phyloP scores from a whole-genome alignment of 352 stramenopile species.

The Phytophthora pseudosyringae region DNA sequence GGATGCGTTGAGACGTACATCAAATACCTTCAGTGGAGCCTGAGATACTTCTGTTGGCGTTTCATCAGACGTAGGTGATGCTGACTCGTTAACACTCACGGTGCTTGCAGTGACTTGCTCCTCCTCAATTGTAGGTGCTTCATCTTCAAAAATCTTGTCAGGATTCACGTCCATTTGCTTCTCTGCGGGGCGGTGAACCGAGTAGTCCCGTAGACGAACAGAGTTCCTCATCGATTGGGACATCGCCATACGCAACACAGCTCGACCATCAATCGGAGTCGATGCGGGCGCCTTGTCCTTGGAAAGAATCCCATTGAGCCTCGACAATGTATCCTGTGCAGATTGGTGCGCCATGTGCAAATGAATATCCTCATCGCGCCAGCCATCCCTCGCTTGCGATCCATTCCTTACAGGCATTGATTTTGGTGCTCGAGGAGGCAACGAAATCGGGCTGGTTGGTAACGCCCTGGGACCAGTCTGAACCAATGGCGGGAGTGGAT shows the following conservation, averaged over 20 bases:
- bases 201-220: conserved; percentile 67
- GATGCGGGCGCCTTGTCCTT: conserved; percentile 41
- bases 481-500: conserved; percentile 24
- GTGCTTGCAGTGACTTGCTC: background rate
- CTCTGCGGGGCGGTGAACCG: conserved; percentile 37
- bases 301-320: conserved; percentile 64
- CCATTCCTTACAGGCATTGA: conserved; percentile 30
- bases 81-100: background rate
- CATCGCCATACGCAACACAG: conserved; percentile 46
- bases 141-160: conserved; percentile 73
- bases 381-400: conserved; percentile 27
- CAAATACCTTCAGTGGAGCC: conserved; percentile 48
- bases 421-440: conserved; percentile 33
- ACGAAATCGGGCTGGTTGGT: conserved; percentile 61
- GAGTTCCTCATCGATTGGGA: conserved; percentile 69
- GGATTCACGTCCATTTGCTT: conserved; percentile 61
- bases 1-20: conserved; percentile 64
- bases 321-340: conserved; percentile 68
- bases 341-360: conserved; percentile 63
- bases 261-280: conserved; percentile 35
- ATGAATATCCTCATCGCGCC: conserved; percentile 60
- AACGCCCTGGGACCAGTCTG: conserved; percentile 11
- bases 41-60: conserved; percentile 6
- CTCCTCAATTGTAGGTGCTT: conserved; percentile 23
- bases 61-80: conserved; percentile 4